Base-by-base conservation (phyloP, 305 asterid genomes). In the Striga hermonthica region DNA sequence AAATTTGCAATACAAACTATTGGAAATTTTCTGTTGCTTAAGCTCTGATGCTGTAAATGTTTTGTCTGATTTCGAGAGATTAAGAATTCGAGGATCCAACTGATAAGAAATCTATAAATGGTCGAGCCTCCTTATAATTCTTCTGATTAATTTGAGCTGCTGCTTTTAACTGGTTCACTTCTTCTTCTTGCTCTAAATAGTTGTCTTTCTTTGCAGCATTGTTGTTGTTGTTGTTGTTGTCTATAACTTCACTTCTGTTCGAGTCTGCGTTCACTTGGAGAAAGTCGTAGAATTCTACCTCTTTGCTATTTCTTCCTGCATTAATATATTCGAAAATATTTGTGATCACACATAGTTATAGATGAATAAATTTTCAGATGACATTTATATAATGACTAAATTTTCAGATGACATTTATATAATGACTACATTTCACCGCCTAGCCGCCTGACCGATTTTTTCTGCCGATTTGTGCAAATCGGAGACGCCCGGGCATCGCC, bases 191-290 rank as follows among this genome's bases (percentile, higher is more conserved):
- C 13, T 74, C 80, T 6, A 31, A 12, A 53, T 38, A 4, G 4
- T 40, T 36, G 9, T 58, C 52, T 9, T 50, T 11, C 49, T 14
- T 83, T 64, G 77, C 75, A 0, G 31, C 31, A 22, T 22, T 22
- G 48, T n/a, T 7, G n/a, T 64, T 9, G 8, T 22, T 22, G 48
- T n/a, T 7, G n/a, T 64, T 9, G 8, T 69, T 9, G 61, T 85
- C 82, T 65, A 81, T 84, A 38, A 84, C 82, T 68, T 83, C 88
- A 64, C 88, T 83, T 60, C 71, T 75, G 68, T 79, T 88, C 38
- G 89, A 78, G 50, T 88, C 89, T 1, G 86, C 76, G 54, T 87
- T 84, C 68, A 87, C 87, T 77, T 83, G 85, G 10, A 88, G 79
- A 77, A 88, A 88, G 64, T 88, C 85, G 64, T 80, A 85, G 74